Percentiles rank a stretch among this genome's conserved stretches.
These are phyloP conservation scores for Nicotiana otophora DNA, from an alignment of 257 asterid genomes.

Conservation along the genomic window DNA sequence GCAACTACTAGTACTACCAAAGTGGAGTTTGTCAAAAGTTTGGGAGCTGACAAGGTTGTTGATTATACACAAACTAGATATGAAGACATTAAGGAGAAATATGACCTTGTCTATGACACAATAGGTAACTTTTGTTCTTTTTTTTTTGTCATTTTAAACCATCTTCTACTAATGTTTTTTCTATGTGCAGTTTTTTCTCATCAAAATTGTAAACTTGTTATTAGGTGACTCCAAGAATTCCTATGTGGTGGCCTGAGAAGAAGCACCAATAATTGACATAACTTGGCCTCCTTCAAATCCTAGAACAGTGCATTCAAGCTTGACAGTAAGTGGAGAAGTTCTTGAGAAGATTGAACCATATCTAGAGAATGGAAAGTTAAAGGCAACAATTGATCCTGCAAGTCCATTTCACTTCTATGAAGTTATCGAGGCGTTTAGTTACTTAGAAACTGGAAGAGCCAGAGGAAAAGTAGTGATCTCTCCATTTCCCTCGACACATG, in stretches of 20 bases:
- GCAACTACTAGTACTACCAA: constrained; percentile 55
- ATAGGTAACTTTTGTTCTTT: constrained; percentile 27
- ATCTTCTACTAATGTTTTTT: too few relatives aligned
- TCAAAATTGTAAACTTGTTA: neutral
- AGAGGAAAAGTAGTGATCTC: constrained; percentile 55
- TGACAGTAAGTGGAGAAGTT: constrained; percentile 58
- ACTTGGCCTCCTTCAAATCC: constrained; percentile 75
- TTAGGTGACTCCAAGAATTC: constrained; percentile 58
- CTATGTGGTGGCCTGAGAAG: constrained; percentile 46
- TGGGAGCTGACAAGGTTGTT: constrained; percentile 62
- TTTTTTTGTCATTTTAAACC: too few relatives aligned
- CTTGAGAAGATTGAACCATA: constrained; percentile 42
- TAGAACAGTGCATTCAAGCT: constrained; percentile 37
- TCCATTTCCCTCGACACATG: constrained; percentile 17
- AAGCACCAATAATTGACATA: constrained; percentile 43
- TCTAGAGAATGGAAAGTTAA: constrained; percentile 49
- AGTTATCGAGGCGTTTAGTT: constrained; percentile 38
- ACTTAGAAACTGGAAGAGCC: constrained; percentile 71
- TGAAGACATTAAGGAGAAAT: constrained; percentile 38
- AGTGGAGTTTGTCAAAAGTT: constrained; percentile 45
- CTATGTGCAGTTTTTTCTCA: too few relatives aligned
- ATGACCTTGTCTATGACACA: constrained; percentile 62
- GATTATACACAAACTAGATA: constrained; percentile 47
- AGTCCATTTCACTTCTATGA: constrained; percentile 42
- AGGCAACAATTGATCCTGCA: constrained; percentile 56